A percentile compares a stretch with the other conserved stretches of the same genome.
Conservation (phyloP, 2,329 filamentous ascomycete species). For the Fusarium papillatum region DNA sequence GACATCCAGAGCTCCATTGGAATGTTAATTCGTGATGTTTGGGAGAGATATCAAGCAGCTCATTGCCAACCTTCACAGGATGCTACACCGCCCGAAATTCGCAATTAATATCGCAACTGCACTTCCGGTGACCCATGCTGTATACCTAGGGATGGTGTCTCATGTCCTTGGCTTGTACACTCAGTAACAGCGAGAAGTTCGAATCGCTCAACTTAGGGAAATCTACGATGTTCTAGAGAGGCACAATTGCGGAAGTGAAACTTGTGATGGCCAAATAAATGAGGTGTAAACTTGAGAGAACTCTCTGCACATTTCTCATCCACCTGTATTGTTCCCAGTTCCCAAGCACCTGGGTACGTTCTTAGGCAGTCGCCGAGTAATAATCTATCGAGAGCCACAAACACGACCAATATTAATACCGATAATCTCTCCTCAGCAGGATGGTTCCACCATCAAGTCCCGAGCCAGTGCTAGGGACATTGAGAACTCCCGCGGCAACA, state of each 20-base stretch:
- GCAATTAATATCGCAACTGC: no score
- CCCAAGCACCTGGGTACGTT: neutral
- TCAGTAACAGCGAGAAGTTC: no score
- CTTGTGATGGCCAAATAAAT: neutral
- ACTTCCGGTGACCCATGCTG: no score
- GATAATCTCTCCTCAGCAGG: neutral
- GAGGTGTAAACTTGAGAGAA: no score
- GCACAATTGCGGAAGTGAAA: neutral
- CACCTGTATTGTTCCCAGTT: neutral
- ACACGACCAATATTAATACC: neutral
- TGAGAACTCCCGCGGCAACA: neutral
- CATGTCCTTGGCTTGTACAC: neutral
- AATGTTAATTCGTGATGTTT: no score
- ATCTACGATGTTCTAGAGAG: neutral
- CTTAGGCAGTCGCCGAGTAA: neutral
- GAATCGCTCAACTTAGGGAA: neutral
- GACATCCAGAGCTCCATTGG: no score
- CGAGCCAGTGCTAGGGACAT: neutral
- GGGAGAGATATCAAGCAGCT: no score
- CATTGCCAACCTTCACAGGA: no score
- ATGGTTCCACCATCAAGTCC: neutral
- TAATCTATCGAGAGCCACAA: neutral
- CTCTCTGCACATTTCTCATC: no score
- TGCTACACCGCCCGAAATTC: no score
- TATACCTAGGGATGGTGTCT: neutral